Base-by-base conservation (phyloP, 2,329 filamentous ascomycete genomes). In the Tolypocladium endophyticum region DNA sequence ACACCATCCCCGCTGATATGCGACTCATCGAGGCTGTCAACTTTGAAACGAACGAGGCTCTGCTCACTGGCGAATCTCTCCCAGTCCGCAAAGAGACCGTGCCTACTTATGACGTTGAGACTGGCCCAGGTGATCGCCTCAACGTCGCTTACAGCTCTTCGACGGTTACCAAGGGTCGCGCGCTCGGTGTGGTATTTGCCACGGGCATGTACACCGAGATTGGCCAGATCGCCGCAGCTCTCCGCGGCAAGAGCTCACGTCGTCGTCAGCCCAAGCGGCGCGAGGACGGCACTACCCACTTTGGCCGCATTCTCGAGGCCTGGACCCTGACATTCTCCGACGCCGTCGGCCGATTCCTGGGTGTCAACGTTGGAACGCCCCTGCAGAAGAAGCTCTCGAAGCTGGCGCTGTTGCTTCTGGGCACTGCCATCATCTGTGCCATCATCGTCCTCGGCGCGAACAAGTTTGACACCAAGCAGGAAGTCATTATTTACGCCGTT, bases 331-430 rank as follows among this genome's bases (percentile, higher is more conserved):
- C 76, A 7, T 63, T 69, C 8, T 68, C 67, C 9, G 69, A 73
- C 58, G 72, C 72, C 23, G 64, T 73, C 55, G 75, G 75, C 25
- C 72, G 77, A 62, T 77, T 82, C 68, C 79, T 83, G 57, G 81
- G 76, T 55, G 69, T 77, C 61, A 74, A 72, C 45, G 73, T 84
- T 38, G 87, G 87, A 45, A 90, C 87, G 16, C 87, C 87, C 1
- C 76, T 90, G 38, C 86, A 89, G 70, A 82, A 81, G 64, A 88
- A 87, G 69, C 74, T 90, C 55, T 87, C 84, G 66, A 86, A 87
- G 71, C 81, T 90, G 60, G 87, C 87, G 7, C 80, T 88, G 33
- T 71, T 86, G 2, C 80, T 90, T 2, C 88, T 90, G 66, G 82
- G 78, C 55, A 81, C 86, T 39, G 87, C 76, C 53, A 67, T 78